Base-by-base conservation (phyloP, 192 early-diverging fungal species). In the Coemansia sp. region DNA sequence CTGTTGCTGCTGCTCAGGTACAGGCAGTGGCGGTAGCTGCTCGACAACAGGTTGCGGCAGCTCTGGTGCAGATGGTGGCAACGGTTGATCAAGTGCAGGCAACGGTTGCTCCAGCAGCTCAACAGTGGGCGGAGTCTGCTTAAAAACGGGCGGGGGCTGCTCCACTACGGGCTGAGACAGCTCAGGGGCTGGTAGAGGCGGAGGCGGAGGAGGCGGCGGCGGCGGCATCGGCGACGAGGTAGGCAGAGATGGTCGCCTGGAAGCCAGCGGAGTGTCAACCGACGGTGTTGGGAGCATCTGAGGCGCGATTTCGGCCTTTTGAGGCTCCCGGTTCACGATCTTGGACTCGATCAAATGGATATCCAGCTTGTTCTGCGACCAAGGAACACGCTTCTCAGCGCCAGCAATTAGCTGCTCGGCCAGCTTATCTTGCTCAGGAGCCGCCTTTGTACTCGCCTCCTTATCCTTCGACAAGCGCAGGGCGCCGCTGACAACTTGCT, bases 361-460 rank as follows among this genome's bases (percentile, higher is more conserved):
- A 41, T 81, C 78, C 16, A 81, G 65, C 20, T 67, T 70, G 64
- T 81, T 69, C 61, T 81, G 78, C 9, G 78, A 65, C 78, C 78
- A 81, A 3, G 78, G 78, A 68, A 81, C 68, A 11, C 78, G 78
- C 56, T 81, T 81, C 7, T 75, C 78, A 6, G 64, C 62, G 0
- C 78, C 78, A 3, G 69, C 69, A 25, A 81, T 41, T 21, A 81
- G 59, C 67, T 75, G 78, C 64, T 69, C 73, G 28, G 69, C 65
- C 36, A 81, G 66, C 25, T 75, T 64, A 26, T 42, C 63, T 10
- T 65, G 73, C 4, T 52, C 66, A 1, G 66, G 69, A 16, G 35
- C 53, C 5, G 60, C 33, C 18, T 68, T 69, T 13, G 57, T 34
- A 37, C 61, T 48, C 16, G 66, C 62, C 12, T 18, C 38, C 18